Evolutionary conservation across 2,329 filamentous ascomycete species (phyloP), one percentile per base, ranked within the genome.

Genomic region (Pezicula rhizophila): DNA sequence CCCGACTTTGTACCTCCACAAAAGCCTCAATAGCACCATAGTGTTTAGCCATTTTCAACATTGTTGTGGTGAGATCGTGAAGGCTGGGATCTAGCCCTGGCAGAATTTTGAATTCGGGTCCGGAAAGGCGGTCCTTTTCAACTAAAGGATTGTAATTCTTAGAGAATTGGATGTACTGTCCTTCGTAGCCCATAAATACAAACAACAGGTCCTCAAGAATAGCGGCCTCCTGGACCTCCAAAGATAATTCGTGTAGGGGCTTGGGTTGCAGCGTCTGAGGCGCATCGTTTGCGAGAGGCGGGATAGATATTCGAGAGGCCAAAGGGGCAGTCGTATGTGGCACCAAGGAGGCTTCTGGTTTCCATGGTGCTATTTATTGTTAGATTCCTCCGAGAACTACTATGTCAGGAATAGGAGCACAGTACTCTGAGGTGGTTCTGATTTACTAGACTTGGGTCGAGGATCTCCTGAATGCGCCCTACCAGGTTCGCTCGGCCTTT

Each of bases 171-270:
- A 99, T 87, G 64, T 97, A 97, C 66, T 96, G 90, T n/a, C 93
- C 93, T 68, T 99, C 93, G 55, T 90, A 96, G 20, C 93, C 93
- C 91, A 99, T 96, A 60, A 97, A 95, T 5, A 95, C 90, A 64
- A 92, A 96, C 33, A 97, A 70, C 14, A 99, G 70, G 60, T 99
- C 93, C 58, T 96, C 91, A 39, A 97, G 75, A 42, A 99, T 85
- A 8, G 82, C 87, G 20, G 83, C 80, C 69, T 99, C 93, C 66
- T 99, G 93, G 2, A 80, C 79, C 56, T 95, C 86, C 25, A 95
- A 71, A 1, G 83, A 82, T 51, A 97, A 70, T 49, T 87, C 81
- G 48, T 77, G 73, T 14, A 97, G 73, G 6, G 84, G 75, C 43
- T 72, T 72, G 1, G 87, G 86, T 39, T 88, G 83, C 43, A 90